Evolutionary conservation across 805 yeast species (phyloP).

Genomic region (Kodamaea fukazawae): DNA sequence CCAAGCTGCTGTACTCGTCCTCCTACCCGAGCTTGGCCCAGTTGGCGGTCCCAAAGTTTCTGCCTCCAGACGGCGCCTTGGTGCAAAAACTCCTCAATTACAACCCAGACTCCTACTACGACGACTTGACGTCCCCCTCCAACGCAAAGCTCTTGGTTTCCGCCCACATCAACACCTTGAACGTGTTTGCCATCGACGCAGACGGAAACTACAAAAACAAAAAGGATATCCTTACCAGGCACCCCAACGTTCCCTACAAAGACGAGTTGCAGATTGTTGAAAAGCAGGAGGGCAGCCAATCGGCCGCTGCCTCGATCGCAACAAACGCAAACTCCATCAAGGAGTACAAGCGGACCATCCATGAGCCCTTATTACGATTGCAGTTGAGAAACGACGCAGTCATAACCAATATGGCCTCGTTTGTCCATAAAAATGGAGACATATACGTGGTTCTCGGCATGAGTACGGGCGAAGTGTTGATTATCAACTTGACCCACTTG

Average conservation of each 20-base stretch:
- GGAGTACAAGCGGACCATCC: slow-evolving; percentile 35
- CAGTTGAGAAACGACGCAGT: slow-evolving; percentile 34
- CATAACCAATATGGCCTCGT: slow-evolving; percentile 38
- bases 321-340: slow-evolving; percentile 2
- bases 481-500: slow-evolving; percentile 53
- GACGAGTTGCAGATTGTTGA: slow-evolving; percentile 14
- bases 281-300: slow-evolving; percentile 17
- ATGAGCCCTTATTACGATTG: slow-evolving; percentile 45
- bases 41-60: slow-evolving; percentile 10
- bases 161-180: slow-evolving; percentile 50
- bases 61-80: slow-evolving; percentile 18
- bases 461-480: slow-evolving; percentile 62
- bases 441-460: slow-evolving; percentile 60
- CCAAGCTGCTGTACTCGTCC: slow-evolving; percentile 1
- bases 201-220: slow-evolving; percentile 23
- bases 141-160: slow-evolving; percentile 40
- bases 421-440: slow-evolving; percentile 23
- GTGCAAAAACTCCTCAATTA: slow-evolving; percentile 5
- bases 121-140: slow-evolving; percentile 25
- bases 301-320: slow-evolving; percentile 3
- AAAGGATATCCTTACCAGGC: slow-evolving; percentile 9
- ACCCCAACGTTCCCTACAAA: slow-evolving; percentile 8
- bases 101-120: slow-evolving; percentile 14
- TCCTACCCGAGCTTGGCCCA: slow-evolving; percentile 5
- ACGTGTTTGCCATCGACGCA: slow-evolving; percentile 39